Percentiles rank a stretch among this genome's conserved stretches.
These are phyloP conservation scores for Athelia psychrophila DNA, from an alignment of 1,284 basidiomycete species.

Conservation along the genomic window DNA sequence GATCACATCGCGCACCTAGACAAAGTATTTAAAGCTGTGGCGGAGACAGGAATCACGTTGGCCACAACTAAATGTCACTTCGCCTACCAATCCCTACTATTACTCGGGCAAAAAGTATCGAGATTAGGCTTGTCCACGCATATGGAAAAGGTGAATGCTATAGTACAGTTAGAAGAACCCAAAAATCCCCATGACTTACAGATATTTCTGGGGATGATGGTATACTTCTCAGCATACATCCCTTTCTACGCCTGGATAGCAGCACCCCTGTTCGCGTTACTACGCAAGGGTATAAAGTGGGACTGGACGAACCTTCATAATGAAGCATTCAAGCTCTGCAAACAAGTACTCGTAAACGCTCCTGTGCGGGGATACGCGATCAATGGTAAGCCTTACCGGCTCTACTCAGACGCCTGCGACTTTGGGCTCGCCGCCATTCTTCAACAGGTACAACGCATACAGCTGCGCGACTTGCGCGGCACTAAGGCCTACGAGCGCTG, in stretches of 20 bases:
- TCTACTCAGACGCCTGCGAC: slow-evolving; percentile 39
- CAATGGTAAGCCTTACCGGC: slow-evolving; percentile 24
- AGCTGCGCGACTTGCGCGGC: slow-evolving; percentile 6
- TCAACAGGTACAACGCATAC: slow-evolving; percentile 14
- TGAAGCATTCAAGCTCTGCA: slow-evolving; percentile 21
- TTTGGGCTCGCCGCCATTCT: slow-evolving; percentile 27
- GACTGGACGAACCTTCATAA: slow-evolving; percentile 21
- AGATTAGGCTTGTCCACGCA: too few relatives aligned
- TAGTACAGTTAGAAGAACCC: slow-evolving; percentile 20
- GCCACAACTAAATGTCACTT: slow-evolving; percentile 32
- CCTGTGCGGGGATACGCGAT: slow-evolving; percentile 29
- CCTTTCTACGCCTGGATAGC: slow-evolving; percentile 27
- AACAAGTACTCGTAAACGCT: slow-evolving; percentile 20
- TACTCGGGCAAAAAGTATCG: slow-evolving; percentile 34
- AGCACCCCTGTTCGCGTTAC: slow-evolving; percentile 20
- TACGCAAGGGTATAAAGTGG: slow-evolving; percentile 22
- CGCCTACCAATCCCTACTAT: slow-evolving; percentile 27
- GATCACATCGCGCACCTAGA: slow-evolving; percentile 31
- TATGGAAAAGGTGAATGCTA: too few relatives aligned
- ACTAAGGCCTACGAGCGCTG: slow-evolving; percentile 18
- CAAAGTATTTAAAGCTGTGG: slow-evolving; percentile 26
- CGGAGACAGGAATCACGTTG: slow-evolving; percentile 27
- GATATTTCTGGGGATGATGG: slow-evolving; percentile 30
- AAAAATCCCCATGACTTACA: slow-evolving; percentile 19
- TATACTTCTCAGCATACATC: slow-evolving; percentile 28